Conservation (phyloP, 106 monocot species). For the Dendrobium huoshanense region DNA sequence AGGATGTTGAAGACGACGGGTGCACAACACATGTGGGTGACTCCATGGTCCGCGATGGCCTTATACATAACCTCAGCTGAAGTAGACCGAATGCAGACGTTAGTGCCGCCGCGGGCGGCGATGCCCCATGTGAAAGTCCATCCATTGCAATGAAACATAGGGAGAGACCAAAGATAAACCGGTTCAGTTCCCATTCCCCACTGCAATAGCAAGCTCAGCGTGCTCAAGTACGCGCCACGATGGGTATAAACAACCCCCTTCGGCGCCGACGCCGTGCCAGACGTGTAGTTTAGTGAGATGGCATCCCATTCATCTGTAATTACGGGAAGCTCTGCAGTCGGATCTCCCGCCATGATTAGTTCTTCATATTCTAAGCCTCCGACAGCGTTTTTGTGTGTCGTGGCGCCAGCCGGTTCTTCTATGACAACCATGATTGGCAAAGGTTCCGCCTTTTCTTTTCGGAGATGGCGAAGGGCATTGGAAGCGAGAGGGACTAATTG, state of each 20-base stretch:
- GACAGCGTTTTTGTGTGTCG: constrained; percentile 16
- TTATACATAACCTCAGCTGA: constrained; percentile 43
- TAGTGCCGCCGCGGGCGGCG: constrained; percentile 70
- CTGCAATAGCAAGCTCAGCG: constrained; percentile 54
- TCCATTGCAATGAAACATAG: constrained; percentile 97
- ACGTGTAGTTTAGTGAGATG: constrained; percentile 83
- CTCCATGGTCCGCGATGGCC: constrained; percentile 51
- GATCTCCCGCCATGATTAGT: constrained; percentile 42
- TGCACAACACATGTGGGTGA: constrained; percentile 90
- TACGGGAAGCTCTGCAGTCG: constrained; percentile 8
- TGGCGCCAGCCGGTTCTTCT: constrained; percentile 15
- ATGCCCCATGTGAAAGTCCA: constrained; percentile 94
- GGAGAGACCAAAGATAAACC: constrained; percentile 81
- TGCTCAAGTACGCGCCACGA: constrained; percentile 81
- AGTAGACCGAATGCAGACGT: constrained; percentile 63
- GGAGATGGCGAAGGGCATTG: constrained; percentile 25
- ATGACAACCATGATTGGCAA: constrained; percentile 35
- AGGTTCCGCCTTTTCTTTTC: neutral
- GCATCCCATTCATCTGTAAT: constrained; percentile 65
- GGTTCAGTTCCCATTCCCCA: constrained; percentile 69
- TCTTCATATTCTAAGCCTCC: constrained; percentile 56
- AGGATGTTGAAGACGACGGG: constrained; percentile 64
- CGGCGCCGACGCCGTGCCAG: constrained; percentile 76
- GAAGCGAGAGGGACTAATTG: constrained; percentile 26
- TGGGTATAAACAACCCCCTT: constrained; percentile 89